Base-by-base conservation (phyloP, 306 rosid genomes). In the Rosa persica region DNA sequence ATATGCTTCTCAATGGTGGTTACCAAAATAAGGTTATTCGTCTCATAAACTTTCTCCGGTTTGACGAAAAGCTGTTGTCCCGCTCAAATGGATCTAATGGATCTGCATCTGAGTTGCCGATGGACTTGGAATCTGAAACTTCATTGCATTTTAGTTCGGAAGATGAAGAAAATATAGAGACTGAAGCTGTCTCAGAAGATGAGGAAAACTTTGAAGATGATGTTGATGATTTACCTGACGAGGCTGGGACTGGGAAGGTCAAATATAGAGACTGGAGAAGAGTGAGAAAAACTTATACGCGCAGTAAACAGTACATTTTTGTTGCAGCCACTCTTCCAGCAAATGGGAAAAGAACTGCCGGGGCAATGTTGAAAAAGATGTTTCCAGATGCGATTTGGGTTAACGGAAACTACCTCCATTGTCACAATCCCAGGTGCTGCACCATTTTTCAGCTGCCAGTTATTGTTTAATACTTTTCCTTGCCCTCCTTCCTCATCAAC, bases 311-410 rank as follows among this genome's bases (percentile, higher is more conserved):
- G 78, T 95, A 92, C 82, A 81, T 95, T 82, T 95, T 95, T 85
- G 92, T 93, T 82, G 99, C 99, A 22, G 98, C 99, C 69, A 95
- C 99, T 61, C 99, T 95, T 82, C 99, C 99, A 13, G 86, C 83
- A 66, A 95, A 95, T 83, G 99, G 98, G 80, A 95, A 92, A 91
- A 92, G 88, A 87, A 93, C 99, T 64, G 98, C 98, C 7, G 99
- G 98, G 71, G 90, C 81, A 52, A 76, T 88, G 68, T 81, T 95
- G 85, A 91, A 91, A 72, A 82, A 91, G 76, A 85, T 92, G 97
- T 95, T 92, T 90, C 91, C 99, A 27, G 91, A 85, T 82, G 93
- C 97, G 57, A 60, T 25, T 23, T 91, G 99, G 99, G 93, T 95
- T 84, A 89, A 87, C 20, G 98, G 99, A 78, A 89, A 90, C 74